These are phyloP conservation scores for Verticillium albo-atrum DNA, from an alignment of 2,329 filamentous ascomycete species.

Conservation along the genomic window DNA sequence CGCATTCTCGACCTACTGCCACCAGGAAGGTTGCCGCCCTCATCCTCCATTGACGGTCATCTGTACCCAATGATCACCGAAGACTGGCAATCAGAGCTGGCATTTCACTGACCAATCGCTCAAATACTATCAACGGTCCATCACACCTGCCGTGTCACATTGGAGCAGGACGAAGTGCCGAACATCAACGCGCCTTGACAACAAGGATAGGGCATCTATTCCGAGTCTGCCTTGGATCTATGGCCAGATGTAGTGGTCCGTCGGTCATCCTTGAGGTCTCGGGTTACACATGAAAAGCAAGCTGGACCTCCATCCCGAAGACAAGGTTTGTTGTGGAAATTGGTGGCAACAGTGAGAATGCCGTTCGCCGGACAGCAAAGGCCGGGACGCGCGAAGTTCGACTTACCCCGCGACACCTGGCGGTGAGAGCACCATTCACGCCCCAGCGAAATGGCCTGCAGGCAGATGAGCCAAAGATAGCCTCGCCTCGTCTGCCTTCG, in stretches of 20 bases:
- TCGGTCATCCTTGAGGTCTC: neutral
- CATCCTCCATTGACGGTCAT: too few relatives aligned
- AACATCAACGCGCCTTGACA: too few relatives aligned
- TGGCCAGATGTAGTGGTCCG: too few relatives aligned
- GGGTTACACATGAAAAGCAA: neutral
- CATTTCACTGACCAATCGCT: too few relatives aligned
- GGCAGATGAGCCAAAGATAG: neutral
- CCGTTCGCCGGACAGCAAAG: neutral
- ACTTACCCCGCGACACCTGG: neutral
- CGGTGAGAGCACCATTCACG: neutral
- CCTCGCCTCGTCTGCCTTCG: neutral
- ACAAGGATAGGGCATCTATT: too few relatives aligned
- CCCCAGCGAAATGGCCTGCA: neutral
- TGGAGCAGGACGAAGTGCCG: too few relatives aligned
- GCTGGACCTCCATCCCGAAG: neutral
- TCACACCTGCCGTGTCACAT: neutral
- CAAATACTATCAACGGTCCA: too few relatives aligned
- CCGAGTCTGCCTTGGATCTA: neutral
- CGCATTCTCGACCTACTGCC: too few relatives aligned
- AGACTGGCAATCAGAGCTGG: too few relatives aligned
- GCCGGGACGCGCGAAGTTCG: neutral
- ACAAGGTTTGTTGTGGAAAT: neutral
- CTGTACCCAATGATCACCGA: too few relatives aligned
- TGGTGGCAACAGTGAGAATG: neutral
- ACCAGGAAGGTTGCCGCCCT: too few relatives aligned